Evolutionary conservation across 1,284 basidiomycete species (phyloP), one percentile per base, ranked within the genome.

Genomic region (Boletellus deceptivus): DNA sequence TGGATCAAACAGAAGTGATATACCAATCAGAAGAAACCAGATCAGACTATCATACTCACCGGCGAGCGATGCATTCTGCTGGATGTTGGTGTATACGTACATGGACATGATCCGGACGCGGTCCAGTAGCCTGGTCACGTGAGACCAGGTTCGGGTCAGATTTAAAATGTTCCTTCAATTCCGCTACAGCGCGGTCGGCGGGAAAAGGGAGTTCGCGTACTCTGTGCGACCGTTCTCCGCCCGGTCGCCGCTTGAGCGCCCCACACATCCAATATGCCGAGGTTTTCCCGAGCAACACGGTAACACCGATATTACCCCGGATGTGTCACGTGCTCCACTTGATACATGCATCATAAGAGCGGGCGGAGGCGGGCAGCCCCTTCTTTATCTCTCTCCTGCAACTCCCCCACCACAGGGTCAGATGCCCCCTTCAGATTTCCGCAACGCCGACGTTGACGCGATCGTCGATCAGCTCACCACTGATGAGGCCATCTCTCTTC

Each of bases 341-440:
- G 46, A 31, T 31, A 31, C 48, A 27, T 11, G 1, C 14, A 8
- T 4, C 38, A 48, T 56, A 62, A 58, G 42, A 16, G 18, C n/a
- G 35, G 42, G 13, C 29, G 29, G 8, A 8, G 29, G 29, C 25
- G 11, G 29, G 29, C 29, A 13, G 11, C 35, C 43, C 37, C 37
- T 36, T 46, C 47, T 55, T 39, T 40, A 13, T 47, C 52, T 46
- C 48, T 45, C 46, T 45, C 55, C 22, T 22, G 22, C 22, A 22
- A 22, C 22, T 22, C 22, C 29, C 18, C 22, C 22, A 48, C 27
- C 16, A 9, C 24, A 18, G 39, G 38, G 24, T 10, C 24, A 29
- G 29, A 88, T 88, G 85, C 61, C 81, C 3, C 81, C 80, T 13
- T 86, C 86, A 20, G 82, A 85, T 61, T 86, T 89, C 60, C 79